Evolutionary conservation across 73 alveolate genomes (phyloP).

Genomic region (Paramecium sexaurelia): DNA sequence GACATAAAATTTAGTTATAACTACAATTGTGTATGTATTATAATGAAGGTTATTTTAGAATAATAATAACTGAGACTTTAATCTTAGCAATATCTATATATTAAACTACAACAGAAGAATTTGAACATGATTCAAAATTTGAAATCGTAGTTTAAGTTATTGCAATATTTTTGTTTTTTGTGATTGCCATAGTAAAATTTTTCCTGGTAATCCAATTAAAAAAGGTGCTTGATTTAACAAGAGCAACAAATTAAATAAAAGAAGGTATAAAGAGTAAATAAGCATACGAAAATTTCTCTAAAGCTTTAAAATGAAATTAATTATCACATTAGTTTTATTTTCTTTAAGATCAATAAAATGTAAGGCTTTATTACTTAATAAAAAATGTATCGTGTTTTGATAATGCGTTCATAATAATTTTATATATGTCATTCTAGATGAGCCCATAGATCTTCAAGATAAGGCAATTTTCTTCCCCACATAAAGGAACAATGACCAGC

Average conservation of each 20-base stretch:
- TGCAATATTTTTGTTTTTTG: not conserved
- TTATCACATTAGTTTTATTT: no score
- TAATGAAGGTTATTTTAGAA: not conserved
- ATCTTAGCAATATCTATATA: not conserved
- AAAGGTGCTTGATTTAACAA: not conserved
- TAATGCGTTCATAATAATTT: not conserved
- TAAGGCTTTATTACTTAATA: not conserved
- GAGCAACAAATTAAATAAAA: not conserved
- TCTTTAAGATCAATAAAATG: not conserved
- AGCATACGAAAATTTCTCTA: not conserved
- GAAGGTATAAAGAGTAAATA: not conserved
- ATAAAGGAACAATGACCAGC: constrained; percentile 69
- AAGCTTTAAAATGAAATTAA: not conserved
- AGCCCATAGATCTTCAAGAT: constrained; percentile 61
- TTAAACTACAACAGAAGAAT: not conserved
- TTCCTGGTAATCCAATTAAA: not conserved
- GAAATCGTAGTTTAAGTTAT: not conserved
- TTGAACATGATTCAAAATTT: not conserved
- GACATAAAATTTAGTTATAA: not conserved
- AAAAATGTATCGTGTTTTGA: not conserved
- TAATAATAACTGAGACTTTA: not conserved
- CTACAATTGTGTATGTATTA: not conserved
- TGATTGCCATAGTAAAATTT: not conserved
- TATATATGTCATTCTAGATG: constrained; percentile 3
- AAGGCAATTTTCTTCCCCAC: constrained; percentile 62